Conservation (phyloP, 352 stramenopile genomes). For the Globisporangium uncinulatum region DNA sequence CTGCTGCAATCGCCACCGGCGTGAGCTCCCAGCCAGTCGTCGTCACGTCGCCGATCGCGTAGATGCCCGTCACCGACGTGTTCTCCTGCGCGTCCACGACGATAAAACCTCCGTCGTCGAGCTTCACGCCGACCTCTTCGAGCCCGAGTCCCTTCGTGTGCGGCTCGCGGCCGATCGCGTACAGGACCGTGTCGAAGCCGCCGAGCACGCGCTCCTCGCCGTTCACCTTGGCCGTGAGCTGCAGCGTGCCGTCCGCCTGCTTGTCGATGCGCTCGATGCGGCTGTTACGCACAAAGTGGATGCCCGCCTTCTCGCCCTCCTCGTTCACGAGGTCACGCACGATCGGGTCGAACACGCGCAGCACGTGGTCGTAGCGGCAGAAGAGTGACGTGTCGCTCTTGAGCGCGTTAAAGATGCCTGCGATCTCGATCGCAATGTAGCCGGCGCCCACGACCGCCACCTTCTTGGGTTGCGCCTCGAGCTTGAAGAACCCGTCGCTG, state of each 20-base stretch:
- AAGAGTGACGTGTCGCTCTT: constrained; percentile 89
- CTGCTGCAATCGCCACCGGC: constrained; percentile 83
- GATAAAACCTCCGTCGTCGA: constrained; percentile 67
- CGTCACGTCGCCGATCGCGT: constrained; percentile 80
- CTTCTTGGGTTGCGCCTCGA: constrained; percentile 89
- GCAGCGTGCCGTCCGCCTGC: constrained; percentile 40
- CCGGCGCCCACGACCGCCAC: constrained; percentile 96
- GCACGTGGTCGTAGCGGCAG: constrained; percentile 75
- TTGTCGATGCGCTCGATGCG: constrained; percentile 35
- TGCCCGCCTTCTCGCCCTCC: constrained; percentile 42
- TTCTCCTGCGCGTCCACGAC: constrained; percentile 87
- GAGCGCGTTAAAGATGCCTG: constrained; percentile 92
- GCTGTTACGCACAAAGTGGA: constrained; percentile 37
- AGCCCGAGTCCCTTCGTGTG: constrained; percentile 58
- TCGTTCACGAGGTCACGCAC: constrained; percentile 49
- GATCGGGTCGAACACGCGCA: constrained; percentile 86
- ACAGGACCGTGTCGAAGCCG: constrained; percentile 83
- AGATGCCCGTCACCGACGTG: constrained; percentile 81
- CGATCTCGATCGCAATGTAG: constrained; percentile 98
- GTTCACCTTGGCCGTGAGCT: constrained; percentile 76
- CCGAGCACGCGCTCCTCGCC: constrained; percentile 27
- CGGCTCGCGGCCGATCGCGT: constrained; percentile 62
- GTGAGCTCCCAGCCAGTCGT: constrained; percentile 61
- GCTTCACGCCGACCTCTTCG: constrained; percentile 54
- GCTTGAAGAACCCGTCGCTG: constrained; percentile 96